Evolutionary conservation across 2,329 filamentous ascomycete species (phyloP), one percentile per base, ranked within the genome.

Genomic region (Sarocladiaceae sp.): DNA sequence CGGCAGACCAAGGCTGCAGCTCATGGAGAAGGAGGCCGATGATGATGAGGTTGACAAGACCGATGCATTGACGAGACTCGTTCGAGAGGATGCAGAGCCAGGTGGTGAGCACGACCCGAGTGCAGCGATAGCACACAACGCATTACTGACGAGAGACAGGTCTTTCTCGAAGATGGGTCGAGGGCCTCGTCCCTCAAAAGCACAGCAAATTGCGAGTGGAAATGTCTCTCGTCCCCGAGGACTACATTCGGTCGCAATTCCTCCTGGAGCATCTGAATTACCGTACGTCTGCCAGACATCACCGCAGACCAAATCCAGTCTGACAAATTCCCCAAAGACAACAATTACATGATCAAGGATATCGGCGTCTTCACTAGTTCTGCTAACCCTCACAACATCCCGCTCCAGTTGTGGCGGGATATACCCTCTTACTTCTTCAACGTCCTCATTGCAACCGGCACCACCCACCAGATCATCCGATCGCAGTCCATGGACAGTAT

Each of bases 391-490:
- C 39, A 42, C 15, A 42, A 18, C 23, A 42, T 42, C 16, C 39
- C 39, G 4, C 24, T 42, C 23, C 39, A 42, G 16, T 23, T 31
- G 6, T 40, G 39, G 39, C 39, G 24, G 16, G 16, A 42, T 18
- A 42, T 42, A 13, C 39, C 39, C 10, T 12, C 7, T 13, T 42
- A 42, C 16, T 24, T 42, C 15, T 3, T 42, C 23, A 29, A 42
- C 19, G 23, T 29, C 11, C 23, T 42, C 23, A 42, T 42, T 6
- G 39, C 39, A 3, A 42, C 39, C 5, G 39, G 39, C 11, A 42
- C 39, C 18, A 42, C 39, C n/a, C 39, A 42, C 16, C 39, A 42
- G 16, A 42, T 42, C 39, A 42, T 42, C 16, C 39, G 39, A 4
- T 7, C 39, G 10, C 39, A 42, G 15, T 19, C 39, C 16, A 9